Conservation (phyloP, 148 eudicot species). For the Chenopodium suecicum region DNA sequence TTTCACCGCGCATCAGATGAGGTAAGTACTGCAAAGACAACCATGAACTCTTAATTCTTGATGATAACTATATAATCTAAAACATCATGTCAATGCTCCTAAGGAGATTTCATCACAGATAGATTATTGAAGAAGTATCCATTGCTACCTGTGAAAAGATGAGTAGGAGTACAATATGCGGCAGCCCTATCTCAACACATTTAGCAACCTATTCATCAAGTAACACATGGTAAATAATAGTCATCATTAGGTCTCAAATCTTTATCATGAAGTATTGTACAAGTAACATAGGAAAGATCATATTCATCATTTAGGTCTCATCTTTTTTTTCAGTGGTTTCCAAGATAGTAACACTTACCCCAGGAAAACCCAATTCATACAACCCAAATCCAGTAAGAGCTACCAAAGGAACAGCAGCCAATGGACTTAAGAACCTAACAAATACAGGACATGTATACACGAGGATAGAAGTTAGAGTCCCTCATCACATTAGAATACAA, state of each 20-base stretch:
- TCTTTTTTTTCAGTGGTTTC: neutral
- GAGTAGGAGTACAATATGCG: conserved; percentile 63
- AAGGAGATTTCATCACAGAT: neutral
- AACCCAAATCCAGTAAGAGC: conserved; percentile 79
- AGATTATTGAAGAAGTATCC: neutral
- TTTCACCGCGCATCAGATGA: conserved; percentile 58
- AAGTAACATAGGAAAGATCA: neutral
- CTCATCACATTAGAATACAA: neutral
- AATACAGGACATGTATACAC: conserved; percentile 2
- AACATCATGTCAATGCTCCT: neutral
- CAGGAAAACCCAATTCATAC: conserved; percentile 82
- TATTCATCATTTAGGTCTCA: neutral
- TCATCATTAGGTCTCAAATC: neutral
- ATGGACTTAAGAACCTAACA: conserved; percentile 76
- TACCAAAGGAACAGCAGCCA: conserved; percentile 78
- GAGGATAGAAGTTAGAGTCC: neutral
- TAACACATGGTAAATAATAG: conserved; percentile 6
- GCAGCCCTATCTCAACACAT: conserved; percentile 79
- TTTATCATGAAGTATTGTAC: neutral
- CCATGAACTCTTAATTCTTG: neutral
- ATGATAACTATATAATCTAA: neutral
- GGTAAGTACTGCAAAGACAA: conserved; percentile 70
- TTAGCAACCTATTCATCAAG: conserved; percentile 50
- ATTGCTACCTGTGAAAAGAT: conserved; percentile 67
- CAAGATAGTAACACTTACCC: conserved; percentile 44